Evolutionary conservation across 345 rosid genomes (phyloP).

Genomic region (Syzygium jambos): DNA sequence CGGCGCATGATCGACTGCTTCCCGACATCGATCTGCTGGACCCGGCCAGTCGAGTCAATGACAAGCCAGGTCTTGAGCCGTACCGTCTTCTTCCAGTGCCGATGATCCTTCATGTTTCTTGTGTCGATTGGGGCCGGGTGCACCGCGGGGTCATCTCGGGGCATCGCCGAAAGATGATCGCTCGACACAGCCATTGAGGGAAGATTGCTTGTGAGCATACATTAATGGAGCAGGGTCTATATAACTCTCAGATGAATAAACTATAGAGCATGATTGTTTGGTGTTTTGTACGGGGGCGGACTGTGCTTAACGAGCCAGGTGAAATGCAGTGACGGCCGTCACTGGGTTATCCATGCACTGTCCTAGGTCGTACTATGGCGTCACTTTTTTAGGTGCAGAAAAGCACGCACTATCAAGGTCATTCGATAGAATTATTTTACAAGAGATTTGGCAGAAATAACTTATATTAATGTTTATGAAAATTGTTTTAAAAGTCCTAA

Average conservation of each 20-base stretch:
- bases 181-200: neutral
- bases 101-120: neutral
- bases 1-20: neutral
- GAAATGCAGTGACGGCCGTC: neutral
- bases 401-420: neutral
- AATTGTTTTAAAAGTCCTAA: too few relatives aligned
- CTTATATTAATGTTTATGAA: neutral
- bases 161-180: neutral
- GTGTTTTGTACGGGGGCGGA: neutral
- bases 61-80: neutral
- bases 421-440: neutral
- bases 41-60: neutral
- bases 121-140: fast-evolving
- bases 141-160: neutral
- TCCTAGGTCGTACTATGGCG: neutral
- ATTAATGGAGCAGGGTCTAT: neutral
- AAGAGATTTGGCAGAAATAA: neutral
- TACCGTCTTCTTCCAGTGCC: neutral
- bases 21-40: neutral
- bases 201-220: neutral
- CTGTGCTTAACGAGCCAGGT: neutral
- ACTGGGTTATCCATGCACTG: neutral
- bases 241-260: neutral
- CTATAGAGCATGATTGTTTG: neutral
- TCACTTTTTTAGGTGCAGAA: neutral